Conservation (phyloP, 1,284 basidiomycete species). For the Takashimella tepidaria region DNA sequence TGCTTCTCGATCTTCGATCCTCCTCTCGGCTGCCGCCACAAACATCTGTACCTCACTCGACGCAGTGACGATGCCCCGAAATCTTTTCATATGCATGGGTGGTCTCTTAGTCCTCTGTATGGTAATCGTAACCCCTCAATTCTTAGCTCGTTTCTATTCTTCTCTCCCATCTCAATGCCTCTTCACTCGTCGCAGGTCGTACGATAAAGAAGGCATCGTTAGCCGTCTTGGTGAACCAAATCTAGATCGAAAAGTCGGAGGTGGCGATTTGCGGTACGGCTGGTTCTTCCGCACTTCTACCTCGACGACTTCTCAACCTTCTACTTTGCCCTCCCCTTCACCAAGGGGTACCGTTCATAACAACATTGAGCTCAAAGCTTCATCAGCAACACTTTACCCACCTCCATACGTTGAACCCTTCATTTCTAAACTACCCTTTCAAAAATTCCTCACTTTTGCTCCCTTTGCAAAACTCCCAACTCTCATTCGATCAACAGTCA, state of each 20-base stretch:
- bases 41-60: no score
- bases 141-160: slow-evolving; percentile 41
- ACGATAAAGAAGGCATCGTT: not conserved
- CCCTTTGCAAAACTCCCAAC: slow-evolving; percentile 30
- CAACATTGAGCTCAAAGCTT: not conserved
- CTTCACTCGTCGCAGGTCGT: not conserved
- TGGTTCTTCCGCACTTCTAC: slow-evolving; percentile 23
- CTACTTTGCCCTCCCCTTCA: no score
- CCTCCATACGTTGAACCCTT: slow-evolving; percentile 35
- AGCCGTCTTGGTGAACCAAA: not conserved
- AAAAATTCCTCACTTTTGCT: slow-evolving; percentile 20
- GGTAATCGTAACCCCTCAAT: slow-evolving; percentile 35
- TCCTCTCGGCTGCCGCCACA: no score
- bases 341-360: no score
- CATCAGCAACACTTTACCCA: slow-evolving; percentile 14
- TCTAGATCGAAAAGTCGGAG: slow-evolving; percentile 15
- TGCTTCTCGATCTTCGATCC: no score
- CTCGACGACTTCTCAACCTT: not conserved
- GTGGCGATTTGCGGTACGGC: slow-evolving; percentile 29
- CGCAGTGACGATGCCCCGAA: slow-evolving; percentile 14
- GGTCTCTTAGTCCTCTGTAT: slow-evolving; percentile 31
- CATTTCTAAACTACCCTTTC: slow-evolving; percentile 25
- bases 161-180: slow-evolving; percentile 13
- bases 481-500: slow-evolving; percentile 26
- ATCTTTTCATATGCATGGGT: slow-evolving; percentile 25